A percentile compares a stretch with the other conserved stretches of the same genome.
Conservation (phyloP, 2,329 filamentous ascomycete genomes). For the Pseudogymnoascus sp. region DNA sequence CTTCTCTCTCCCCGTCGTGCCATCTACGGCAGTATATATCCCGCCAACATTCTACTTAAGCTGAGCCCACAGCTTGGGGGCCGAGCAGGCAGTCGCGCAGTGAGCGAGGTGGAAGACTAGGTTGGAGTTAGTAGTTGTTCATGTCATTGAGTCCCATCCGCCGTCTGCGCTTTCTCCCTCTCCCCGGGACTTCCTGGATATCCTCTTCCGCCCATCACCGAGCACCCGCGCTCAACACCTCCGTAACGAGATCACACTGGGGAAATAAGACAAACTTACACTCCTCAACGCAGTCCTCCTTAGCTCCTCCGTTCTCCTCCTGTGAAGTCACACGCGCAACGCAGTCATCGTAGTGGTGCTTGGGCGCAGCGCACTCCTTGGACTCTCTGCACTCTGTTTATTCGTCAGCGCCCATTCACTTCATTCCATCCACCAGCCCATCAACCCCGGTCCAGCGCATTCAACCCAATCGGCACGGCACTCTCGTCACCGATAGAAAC, state of each 20-base stretch:
- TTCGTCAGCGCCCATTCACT: slow-evolving; percentile 20
- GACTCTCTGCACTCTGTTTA: slow-evolving; percentile 79
- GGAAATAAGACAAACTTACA: slow-evolving; percentile 55
- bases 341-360: slow-evolving; percentile 98
- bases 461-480: not conserved
- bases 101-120: slow-evolving; percentile 96
- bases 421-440: not conserved
- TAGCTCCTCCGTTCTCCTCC: slow-evolving; percentile 58
- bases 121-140: slow-evolving; percentile 12
- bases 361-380: slow-evolving; percentile 72
- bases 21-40: slow-evolving; percentile 16
- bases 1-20: slow-evolving; percentile 21
- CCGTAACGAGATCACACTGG: not conserved
- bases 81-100: slow-evolving; percentile 87
- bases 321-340: slow-evolving; percentile 76
- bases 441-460: not conserved
- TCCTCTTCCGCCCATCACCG: too few species aligned
- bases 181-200: not conserved
- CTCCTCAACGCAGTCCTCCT: slow-evolving; percentile 98
- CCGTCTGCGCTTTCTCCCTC: not conserved
- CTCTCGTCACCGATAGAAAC: not conserved
- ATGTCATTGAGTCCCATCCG: not conserved
- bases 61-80: slow-evolving; percentile 87
- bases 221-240: not conserved
- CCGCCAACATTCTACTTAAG: slow-evolving; percentile 62